Evolutionary conservation across 2,329 filamentous ascomycete genomes (phyloP), one percentile per base, ranked within the genome.

Genomic region (Lithohypha guttulata): DNA sequence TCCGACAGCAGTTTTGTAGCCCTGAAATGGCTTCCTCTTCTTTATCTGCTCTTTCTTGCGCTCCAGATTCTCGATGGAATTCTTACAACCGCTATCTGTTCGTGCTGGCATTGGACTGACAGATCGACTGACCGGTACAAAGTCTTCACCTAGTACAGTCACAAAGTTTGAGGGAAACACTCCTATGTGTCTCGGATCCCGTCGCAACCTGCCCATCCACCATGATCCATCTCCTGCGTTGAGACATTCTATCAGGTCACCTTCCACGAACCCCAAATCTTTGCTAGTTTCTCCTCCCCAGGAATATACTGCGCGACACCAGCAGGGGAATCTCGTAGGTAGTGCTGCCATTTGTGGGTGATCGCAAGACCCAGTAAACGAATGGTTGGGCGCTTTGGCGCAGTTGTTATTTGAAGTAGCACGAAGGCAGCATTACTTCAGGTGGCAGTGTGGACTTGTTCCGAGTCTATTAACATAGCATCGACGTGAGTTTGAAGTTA

Each of bases 101-200:
- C 65, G 41, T 60, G 65, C 50, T 50, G 64, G 65, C 61, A 85
- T 62, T 50, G 73, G 61, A 47, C 66, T 64, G 46, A 65, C 59
- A 20, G 62, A 60, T 15, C 67, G 59, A 47, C 58, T 68, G 44
- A 65, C 60, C 11, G 91, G 91, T 42, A 84, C 79, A 58, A 93
- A 96, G 58, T 78, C 75, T 43, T 91, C 77, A 40, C 84, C 81
- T 21, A 98, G 72, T 4, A 98, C 73, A 58, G 93, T 77, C 56
- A 98, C 91, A 56, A 98, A 98, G 64, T 98, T 98, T 54, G 87
- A 95, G 1, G 91, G 91, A 55, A 98, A 98, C 14, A 91, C 70
- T 39, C 91, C 91, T 53, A 95, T 80, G 54, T 89, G 86, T 55
- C 87, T 78, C 59, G 83, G 81, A 63, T 98, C 91, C 52, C 91